These are phyloP conservation scores for Coprinopsis strossmayeri DNA, from an alignment of 768 basidiomycete genomes.

Conservation along the genomic window DNA sequence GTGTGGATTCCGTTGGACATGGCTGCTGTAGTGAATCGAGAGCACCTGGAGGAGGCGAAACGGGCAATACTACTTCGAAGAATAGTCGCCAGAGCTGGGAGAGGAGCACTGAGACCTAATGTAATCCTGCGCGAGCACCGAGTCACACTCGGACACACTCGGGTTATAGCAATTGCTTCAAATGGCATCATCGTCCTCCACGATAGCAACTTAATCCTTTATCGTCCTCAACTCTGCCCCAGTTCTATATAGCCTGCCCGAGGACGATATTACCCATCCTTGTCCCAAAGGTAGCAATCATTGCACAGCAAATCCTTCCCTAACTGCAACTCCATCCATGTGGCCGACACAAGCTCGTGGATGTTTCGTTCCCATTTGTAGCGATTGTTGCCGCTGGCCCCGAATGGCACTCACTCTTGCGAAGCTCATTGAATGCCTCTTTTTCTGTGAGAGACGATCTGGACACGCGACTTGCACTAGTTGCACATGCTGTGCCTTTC, in stretches of 20 bases:
- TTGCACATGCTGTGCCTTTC: too few species aligned
- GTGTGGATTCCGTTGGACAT: constrained; percentile 15
- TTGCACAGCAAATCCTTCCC: too few species aligned
- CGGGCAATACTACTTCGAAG: constrained; percentile 4
- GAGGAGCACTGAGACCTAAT: neutral
- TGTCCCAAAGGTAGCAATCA: too few species aligned
- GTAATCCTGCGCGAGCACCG: neutral
- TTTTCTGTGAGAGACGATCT: too few species aligned
- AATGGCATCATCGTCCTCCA: constrained; percentile 9
- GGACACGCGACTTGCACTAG: too few species aligned
- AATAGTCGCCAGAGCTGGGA: constrained; percentile 8
- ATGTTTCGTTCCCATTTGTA: neutral
- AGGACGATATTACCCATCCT: too few species aligned
- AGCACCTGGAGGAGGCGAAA: neutral
- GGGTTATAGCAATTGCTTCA: constrained; percentile 2
- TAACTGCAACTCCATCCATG: neutral
- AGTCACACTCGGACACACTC: constrained; percentile 6
- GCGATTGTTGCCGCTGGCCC: neutral
- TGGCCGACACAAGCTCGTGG: neutral
- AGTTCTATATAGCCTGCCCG: too few species aligned
- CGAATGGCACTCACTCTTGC: neutral
- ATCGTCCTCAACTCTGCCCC: neutral
- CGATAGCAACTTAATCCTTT: neutral
- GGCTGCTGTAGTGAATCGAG: neutral
- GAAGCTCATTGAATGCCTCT: too few species aligned